Conservation (phyloP, 139 green algal genomes). For the Haematococcus lacustris region DNA sequence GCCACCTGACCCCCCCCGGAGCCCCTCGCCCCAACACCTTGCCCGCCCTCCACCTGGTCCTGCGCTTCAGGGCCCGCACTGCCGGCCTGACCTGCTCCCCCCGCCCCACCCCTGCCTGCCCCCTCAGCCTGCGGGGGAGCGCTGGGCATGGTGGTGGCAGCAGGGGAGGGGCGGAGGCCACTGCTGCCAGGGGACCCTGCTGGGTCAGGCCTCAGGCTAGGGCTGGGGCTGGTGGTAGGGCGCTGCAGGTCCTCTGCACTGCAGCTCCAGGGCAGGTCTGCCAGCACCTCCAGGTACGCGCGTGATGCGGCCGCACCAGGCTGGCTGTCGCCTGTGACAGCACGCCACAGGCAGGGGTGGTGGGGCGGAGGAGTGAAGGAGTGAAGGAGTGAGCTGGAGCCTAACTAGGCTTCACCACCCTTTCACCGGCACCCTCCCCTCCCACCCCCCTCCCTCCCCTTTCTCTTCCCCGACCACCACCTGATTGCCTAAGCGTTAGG, state of each 20-base stretch:
- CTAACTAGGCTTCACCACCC: background rate
- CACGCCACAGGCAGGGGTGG: background rate
- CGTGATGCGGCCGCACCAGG: conserved; percentile 45
- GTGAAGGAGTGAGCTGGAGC: background rate
- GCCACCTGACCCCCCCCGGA: no score
- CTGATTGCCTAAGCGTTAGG: no score
- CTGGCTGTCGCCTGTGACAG: conserved; percentile 28
- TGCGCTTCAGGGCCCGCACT: no score
- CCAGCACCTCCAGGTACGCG: conserved; percentile 66
- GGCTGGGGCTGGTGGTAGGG: conserved; percentile 1
- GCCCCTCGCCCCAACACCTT: no score
- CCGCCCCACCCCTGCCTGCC: no score
- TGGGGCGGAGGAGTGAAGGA: background rate
- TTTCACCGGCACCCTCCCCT: background rate
- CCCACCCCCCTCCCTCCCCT: background rate
- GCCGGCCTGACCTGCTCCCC: no score
- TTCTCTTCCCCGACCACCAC: no score
- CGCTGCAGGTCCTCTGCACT: conserved; percentile 4
- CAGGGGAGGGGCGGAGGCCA: no score
- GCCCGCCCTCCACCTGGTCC: background rate
- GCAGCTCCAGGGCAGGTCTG: conserved; percentile 65
- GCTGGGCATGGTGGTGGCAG: no score
- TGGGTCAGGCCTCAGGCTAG: no score
- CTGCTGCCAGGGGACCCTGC: no score
- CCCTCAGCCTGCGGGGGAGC: no score